A percentile compares a stretch with the other conserved stretches of the same genome.
Evolutionary conservation across 2,329 filamentous ascomycete genomes (phyloP).

Genomic region (Aspergillus luchuensis): DNA sequence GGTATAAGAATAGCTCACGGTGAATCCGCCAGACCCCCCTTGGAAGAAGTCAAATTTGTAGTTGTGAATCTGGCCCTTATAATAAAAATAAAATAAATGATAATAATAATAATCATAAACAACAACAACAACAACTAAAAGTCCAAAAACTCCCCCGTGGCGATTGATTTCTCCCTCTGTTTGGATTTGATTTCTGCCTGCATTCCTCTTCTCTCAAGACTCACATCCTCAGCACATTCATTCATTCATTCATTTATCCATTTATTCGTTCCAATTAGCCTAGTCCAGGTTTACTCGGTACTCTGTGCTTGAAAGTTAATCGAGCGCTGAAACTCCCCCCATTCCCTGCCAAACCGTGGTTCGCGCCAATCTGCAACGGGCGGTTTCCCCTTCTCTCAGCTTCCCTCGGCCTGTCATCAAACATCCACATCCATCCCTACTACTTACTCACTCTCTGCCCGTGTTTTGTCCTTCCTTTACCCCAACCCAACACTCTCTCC

Average conservation of each 20-base stretch:
- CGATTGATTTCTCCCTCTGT: neutral
- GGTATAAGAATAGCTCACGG: too few species aligned
- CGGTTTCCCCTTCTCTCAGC: conserved; percentile 8
- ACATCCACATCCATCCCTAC: conserved; percentile 17
- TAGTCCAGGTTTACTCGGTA: neutral
- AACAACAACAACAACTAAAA: too few species aligned
- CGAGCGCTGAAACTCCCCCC: neutral
- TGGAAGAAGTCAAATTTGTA: too few species aligned
- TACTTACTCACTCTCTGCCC: conserved; percentile 9
- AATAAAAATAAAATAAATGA: too few species aligned
- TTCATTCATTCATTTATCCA: too few species aligned
- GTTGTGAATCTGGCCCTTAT: too few species aligned
- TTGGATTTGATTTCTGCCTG: neutral
- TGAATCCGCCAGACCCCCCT: too few species aligned
- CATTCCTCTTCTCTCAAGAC: conserved; percentile 3
- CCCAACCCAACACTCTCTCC: neutral
- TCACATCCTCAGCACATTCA: too few species aligned
- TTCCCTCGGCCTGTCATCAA: conserved; percentile 7
- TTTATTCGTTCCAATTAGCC: too few species aligned
- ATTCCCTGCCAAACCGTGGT: conserved; percentile 13
- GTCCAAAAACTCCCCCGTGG: too few species aligned
- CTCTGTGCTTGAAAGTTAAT: neutral
- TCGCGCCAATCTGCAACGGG: conserved; percentile 11
- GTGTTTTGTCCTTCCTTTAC: conserved; percentile 17
- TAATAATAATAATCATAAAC: too few species aligned